phyloP scores from a whole-genome alignment of 768 basidiomycete genomes.

The Lyophyllum semitale region DNA sequence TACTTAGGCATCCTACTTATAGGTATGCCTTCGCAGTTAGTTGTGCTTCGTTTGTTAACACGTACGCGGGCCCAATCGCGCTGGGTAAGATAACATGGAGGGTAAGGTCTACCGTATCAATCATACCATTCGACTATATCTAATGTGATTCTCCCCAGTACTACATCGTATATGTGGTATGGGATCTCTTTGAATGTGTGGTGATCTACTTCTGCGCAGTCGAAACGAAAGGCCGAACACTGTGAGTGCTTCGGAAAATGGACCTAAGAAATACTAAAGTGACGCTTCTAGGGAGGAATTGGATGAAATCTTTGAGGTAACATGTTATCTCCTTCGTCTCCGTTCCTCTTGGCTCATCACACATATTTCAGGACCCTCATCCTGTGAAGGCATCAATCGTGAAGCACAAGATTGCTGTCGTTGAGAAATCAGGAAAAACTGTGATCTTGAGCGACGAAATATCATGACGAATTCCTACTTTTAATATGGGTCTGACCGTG shows the following conservation, averaged over 20 bases:
- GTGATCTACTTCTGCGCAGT: slow-evolving; percentile 41
- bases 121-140: background rate
- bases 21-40: slow-evolving; percentile 46
- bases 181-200: slow-evolving; percentile 40
- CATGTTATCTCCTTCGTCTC: background rate
- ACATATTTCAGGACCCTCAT: slow-evolving; percentile 31
- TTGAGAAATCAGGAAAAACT: slow-evolving; percentile 32
- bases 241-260: slow-evolving; percentile 27
- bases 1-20: background rate
- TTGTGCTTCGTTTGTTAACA: slow-evolving; percentile 49
- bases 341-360: background rate
- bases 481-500: no score
- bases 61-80: slow-evolving; percentile 47
- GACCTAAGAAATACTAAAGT: background rate
- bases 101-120: slow-evolving; percentile 18
- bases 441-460: slow-evolving; percentile 18
- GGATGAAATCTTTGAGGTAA: slow-evolving; percentile 41
- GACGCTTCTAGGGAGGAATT: slow-evolving; percentile 36
- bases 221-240: slow-evolving; percentile 43
- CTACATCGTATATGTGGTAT: slow-evolving; percentile 40
- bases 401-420: slow-evolving; percentile 40
- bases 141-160: slow-evolving; percentile 20
- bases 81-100: slow-evolving; percentile 36
- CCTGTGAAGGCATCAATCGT: slow-evolving; percentile 42
- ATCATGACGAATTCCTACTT: background rate